Evolutionary conservation across 768 basidiomycete genomes (phyloP).

Genomic region (Tulasnella sp.): DNA sequence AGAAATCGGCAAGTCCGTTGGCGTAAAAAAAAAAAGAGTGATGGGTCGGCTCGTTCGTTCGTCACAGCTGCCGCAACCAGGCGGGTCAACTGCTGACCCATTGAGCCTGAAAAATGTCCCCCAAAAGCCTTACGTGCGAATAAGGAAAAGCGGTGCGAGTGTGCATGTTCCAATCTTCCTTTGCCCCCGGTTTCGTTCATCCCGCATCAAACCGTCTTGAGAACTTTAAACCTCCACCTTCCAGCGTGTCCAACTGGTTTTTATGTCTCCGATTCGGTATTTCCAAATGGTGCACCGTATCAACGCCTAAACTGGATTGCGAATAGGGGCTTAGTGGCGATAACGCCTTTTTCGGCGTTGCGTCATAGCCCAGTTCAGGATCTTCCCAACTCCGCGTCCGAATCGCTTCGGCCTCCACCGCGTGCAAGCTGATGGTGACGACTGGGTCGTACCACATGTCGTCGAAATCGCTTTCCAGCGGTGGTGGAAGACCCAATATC

Average conservation of each 20-base stretch:
- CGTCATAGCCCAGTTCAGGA: not conserved
- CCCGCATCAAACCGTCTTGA: not conserved
- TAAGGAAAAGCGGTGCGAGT: not conserved
- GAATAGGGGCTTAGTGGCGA: not conserved
- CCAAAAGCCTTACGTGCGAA: not conserved
- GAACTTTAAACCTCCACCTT: not conserved
- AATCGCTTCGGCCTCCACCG: not conserved
- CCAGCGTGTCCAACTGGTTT: not conserved
- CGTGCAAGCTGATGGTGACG: constrained; percentile 16
- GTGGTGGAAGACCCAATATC: constrained; percentile 13
- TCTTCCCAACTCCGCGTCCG: not conserved
- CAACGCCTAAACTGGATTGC: not conserved
- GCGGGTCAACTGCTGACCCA: not conserved
- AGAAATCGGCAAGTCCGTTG: not conserved
- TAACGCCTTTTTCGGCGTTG: not conserved
- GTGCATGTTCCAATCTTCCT: not conserved
- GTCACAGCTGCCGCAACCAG: not conserved
- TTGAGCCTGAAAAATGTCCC: not conserved
- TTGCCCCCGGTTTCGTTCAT: not conserved
- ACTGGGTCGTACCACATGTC: constrained; percentile 11
- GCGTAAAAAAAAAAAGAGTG: not conserved
- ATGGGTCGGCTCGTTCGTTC: not conserved
- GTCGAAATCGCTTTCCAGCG: constrained; percentile 1
- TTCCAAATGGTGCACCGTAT: not conserved
- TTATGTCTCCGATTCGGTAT: not conserved